Evolutionary conservation across 805 yeast species (phyloP).

Genomic region (Jamesozyma gamospora): DNA sequence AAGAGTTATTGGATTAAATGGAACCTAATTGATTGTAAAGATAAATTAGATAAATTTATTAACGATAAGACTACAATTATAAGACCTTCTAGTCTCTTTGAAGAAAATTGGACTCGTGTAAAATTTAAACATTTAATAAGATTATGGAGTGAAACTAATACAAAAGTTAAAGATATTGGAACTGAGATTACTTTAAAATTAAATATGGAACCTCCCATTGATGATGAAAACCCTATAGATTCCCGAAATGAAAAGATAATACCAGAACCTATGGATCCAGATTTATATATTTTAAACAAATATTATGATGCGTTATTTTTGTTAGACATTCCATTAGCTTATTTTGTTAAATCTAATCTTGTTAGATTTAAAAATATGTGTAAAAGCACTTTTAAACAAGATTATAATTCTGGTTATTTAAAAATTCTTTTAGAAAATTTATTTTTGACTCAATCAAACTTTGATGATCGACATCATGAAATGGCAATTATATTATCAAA

Average conservation of each 20-base stretch:
- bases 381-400: conserved; percentile 10
- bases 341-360: conserved; percentile 41
- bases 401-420: conserved; percentile 11
- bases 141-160: not conserved
- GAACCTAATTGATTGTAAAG: conserved; percentile 5
- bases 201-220: not conserved
- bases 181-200: too few relatives aligned
- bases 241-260: not conserved
- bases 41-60: not conserved
- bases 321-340: conserved; percentile 29
- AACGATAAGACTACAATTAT: too few relatives aligned
- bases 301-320: conserved; percentile 31
- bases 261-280: conserved; percentile 9
- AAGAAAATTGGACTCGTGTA: not conserved
- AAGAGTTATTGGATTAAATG: conserved; percentile 12
- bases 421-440: conserved; percentile 25
- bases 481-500: not conserved
- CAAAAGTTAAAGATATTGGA: not conserved
- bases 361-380: conserved; percentile 39
- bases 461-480: conserved; percentile 35
- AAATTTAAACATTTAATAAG: not conserved
- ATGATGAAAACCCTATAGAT: too few relatives aligned
- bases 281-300: conserved; percentile 20
- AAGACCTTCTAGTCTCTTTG: not conserved
- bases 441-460: conserved; percentile 28